Evolutionary conservation across 352 stramenopile genomes (phyloP), one percentile per base, ranked within the genome.

Genomic region (Phytophthora pisi): DNA sequence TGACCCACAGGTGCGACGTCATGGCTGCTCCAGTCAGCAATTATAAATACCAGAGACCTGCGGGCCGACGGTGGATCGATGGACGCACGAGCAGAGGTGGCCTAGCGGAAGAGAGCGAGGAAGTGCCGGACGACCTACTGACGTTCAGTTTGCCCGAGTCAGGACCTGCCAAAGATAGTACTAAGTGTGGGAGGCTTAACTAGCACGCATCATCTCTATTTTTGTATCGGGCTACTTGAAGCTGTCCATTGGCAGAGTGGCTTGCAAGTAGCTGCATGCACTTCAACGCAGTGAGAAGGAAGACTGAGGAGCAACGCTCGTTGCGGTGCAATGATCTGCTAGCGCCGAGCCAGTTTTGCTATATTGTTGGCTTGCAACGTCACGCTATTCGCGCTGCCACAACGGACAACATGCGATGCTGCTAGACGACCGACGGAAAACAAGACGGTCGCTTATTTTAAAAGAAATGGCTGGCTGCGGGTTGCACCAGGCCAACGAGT

Each of bases 1-100:
- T 73, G 45, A 93, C 66, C 88, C 88, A 96, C 46, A 93, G 70
- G 0, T 72, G 67, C 34, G 69, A 60, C 40, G 51, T 46, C 75
- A 82, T 87, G n/a, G 42, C 51, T 69, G 43, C 46, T 64, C 23
- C 20, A n/a, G 58, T 36, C 0, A 18, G n/a, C 28, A 72, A 61
- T 45, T 72, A 53, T 64, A 74, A 63, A 66, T 73, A 65, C 40
- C 46, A 34, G 50, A 62, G 51, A 51, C 51, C 38, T 24, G 28
- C 46, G 20, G 26, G 54, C 57, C 49, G 46, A 61, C 11, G 54
- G 49, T 52, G 55, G 13, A 30, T n/a, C 34, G 63, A 40, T 66
- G 38, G 40, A 62, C 26, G 34, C 46, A 28, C 23, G 52, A 30
- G 31, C 51, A 30, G 51, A 57, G 51, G 51, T 30, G 30, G 16